Percentiles rank a stretch among this genome's conserved stretches.
Conservation (phyloP, 345 rosid species). For the Linum usitatissimum region DNA sequence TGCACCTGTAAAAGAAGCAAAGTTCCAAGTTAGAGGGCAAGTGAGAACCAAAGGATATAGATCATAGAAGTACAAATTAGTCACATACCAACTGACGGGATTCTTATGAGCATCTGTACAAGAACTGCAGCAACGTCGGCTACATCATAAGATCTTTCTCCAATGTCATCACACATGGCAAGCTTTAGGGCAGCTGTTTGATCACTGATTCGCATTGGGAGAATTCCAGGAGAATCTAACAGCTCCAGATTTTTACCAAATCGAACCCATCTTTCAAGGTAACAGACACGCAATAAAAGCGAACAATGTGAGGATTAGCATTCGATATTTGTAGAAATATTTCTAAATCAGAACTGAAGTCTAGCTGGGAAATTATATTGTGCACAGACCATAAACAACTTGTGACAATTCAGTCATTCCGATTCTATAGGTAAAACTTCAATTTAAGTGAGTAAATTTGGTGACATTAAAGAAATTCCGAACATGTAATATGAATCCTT, state of each 20-base stretch:
- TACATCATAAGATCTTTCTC: slow-evolving; percentile 83
- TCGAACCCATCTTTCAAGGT: slow-evolving; percentile 54
- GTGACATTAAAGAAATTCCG: not conserved
- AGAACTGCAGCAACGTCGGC: slow-evolving; percentile 81
- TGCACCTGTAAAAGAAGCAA: slow-evolving; percentile 32
- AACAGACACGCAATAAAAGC: slow-evolving; percentile 3
- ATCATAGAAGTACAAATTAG: not conserved
- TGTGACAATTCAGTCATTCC: not conserved
- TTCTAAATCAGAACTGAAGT: not conserved
- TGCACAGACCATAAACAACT: too few relatives aligned
- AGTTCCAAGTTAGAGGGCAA: not conserved
- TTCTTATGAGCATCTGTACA: slow-evolving; percentile 61
- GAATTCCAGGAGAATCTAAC: slow-evolving; percentile 82
- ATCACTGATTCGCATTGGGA: slow-evolving; percentile 88
- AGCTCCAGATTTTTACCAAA: slow-evolving; percentile 85
- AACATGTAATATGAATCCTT: not conserved
- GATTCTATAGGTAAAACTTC: too few relatives aligned
- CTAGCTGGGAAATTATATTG: not conserved
- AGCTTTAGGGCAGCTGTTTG: slow-evolving; percentile 91
- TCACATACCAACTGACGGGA: slow-evolving; percentile 55
- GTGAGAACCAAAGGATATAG: not conserved
- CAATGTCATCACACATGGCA: slow-evolving; percentile 92
- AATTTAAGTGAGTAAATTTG: not conserved
- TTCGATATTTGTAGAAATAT: too few relatives aligned
- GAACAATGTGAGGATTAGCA: not conserved